Evolutionary conservation across 2,329 filamentous ascomycete species (phyloP), one percentile per base, ranked within the genome.

Genomic region (Fusarium sp.): DNA sequence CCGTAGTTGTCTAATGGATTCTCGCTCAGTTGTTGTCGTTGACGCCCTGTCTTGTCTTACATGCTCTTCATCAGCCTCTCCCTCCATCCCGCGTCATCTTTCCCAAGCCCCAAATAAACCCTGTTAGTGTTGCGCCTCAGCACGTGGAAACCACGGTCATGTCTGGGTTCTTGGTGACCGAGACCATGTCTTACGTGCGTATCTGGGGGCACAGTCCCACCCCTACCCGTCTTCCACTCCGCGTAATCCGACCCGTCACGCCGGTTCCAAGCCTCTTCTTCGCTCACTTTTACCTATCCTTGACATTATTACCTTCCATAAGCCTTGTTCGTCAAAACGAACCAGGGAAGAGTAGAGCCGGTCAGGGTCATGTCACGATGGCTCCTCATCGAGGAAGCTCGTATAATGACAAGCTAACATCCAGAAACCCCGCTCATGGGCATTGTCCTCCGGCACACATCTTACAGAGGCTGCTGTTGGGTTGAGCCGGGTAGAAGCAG

Each of bases 381-480:
- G 31, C 38, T 40, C n/a, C 33, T 22, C 28, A 44, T 56, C 24
- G n/a, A 45, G 5, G 18, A 36, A 46, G 31, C 43, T 34, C 55
- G 18, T 31, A 28, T 38, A 40, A 49, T 59, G 45, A 34, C 40
- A 43, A 22, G 42, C 43, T 13, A 52, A 38, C 34, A 7, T 14
- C 34, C 11, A 15, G 39, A 28, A 39, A 34, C 31, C 15, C 46
- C 34, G 28, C 34, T 72, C 60, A 72, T 20, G 72, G 63, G 22
- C 72, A 74, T 45, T 74, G 72, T 31, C 69, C 69, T 33, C 58
- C 58, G 22, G 68, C 66, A 38, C 73, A 75, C 73, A 75, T 75
- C 36, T 65, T 64, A 59, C 73, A 75, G 39, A 72, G 72, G 5
- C 34, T 64, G 18, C 63, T 62, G 22, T 67, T 70, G 28, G 66